Evolutionary conservation across 768 basidiomycete genomes (phyloP).

Genomic region (Gloeostereum incarnatum): DNA sequence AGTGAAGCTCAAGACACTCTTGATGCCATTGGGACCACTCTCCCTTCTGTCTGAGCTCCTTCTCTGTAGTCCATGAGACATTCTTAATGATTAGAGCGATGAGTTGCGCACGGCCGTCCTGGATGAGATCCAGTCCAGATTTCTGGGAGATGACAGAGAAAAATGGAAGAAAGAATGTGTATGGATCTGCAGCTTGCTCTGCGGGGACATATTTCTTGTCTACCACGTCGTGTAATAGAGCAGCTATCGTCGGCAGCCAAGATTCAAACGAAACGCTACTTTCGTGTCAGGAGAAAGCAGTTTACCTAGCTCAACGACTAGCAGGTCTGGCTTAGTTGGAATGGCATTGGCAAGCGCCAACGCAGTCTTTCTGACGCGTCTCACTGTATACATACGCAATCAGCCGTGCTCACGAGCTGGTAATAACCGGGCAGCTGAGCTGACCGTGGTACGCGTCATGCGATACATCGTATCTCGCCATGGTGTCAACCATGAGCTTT

Average conservation of each 20-base stretch:
- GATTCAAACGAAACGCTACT: constrained; percentile 6
- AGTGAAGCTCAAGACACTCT: constrained; percentile 68
- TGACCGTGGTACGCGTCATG: constrained; percentile 75
- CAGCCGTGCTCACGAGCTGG: constrained; percentile 3
- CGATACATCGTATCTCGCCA: constrained; percentile 74
- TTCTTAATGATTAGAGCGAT: constrained; percentile 62
- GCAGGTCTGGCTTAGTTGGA: constrained; percentile 47
- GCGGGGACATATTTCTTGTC: constrained; percentile 77
- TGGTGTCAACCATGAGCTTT: constrained; percentile 55
- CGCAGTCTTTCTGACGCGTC: constrained; percentile 76
- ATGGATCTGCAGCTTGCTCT: constrained; percentile 48
- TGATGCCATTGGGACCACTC: constrained; percentile 60
- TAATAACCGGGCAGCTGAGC: constrained; percentile 14
- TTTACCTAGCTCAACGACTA: constrained; percentile 64
- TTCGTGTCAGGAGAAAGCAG: constrained; percentile 18
- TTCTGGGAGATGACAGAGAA: constrained; percentile 36
- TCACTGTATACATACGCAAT: constrained; percentile 36
- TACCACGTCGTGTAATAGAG: constrained; percentile 82
- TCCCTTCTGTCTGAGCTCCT: constrained; percentile 45
- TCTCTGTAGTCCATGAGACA: constrained; percentile 84
- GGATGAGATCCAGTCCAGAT: constrained; percentile 44
- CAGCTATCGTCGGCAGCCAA: constrained; percentile 47
- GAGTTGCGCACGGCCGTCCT: constrained; percentile 46
- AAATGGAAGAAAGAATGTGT: constrained; percentile 58
- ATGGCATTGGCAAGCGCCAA: constrained; percentile 51